These are phyloP conservation scores for Linum lewisii DNA, from an alignment of 345 rosid species.

Conservation along the genomic window DNA sequence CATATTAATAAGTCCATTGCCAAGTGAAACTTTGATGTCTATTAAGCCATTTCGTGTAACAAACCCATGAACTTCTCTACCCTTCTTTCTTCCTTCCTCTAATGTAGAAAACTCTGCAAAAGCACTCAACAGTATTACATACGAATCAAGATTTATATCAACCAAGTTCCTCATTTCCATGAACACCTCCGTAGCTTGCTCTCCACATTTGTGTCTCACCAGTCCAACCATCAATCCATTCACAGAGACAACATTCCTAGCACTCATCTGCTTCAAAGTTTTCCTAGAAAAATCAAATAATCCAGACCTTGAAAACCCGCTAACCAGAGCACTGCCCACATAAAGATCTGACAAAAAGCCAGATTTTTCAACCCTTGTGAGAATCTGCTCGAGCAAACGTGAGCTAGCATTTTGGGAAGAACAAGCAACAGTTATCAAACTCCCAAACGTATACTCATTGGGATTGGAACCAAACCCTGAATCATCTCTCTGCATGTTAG, in stretches of 20 bases:
- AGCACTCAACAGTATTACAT: slow-evolving; percentile 60
- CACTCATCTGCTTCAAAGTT: slow-evolving; percentile 52
- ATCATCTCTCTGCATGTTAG: slow-evolving; percentile 44
- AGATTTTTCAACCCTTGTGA: slow-evolving; percentile 45
- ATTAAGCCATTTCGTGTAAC: slow-evolving; percentile 44
- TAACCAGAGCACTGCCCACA: slow-evolving; percentile 80
- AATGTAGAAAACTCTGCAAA: slow-evolving; percentile 45
- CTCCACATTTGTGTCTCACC: slow-evolving; percentile 52
- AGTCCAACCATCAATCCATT: slow-evolving; percentile 87
- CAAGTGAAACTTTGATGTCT: slow-evolving; percentile 41
- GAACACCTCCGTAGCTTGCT: slow-evolving; percentile 61
- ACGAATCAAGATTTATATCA: slow-evolving; percentile 51
- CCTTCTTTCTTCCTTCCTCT: slow-evolving; percentile 57
- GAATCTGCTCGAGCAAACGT: slow-evolving; percentile 64
- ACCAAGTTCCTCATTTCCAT: slow-evolving; percentile 38
- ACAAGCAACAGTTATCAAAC: slow-evolving; percentile 62
- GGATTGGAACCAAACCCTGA: slow-evolving; percentile 33
- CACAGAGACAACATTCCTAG: slow-evolving; percentile 59
- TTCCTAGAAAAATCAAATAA: slow-evolving; percentile 41
- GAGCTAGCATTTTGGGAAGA: slow-evolving; percentile 38
- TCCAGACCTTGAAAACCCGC: slow-evolving; percentile 68
- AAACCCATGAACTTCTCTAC: slow-evolving; percentile 78
- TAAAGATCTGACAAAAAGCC: slow-evolving; percentile 64
- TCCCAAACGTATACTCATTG: slow-evolving; percentile 81
- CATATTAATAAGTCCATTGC: slow-evolving; percentile 82